A percentile compares a stretch with the other conserved stretches of the same genome.
These are phyloP conservation scores for Globisporangium solare DNA, from an alignment of 352 stramenopile genomes.

Conservation along the genomic window DNA sequence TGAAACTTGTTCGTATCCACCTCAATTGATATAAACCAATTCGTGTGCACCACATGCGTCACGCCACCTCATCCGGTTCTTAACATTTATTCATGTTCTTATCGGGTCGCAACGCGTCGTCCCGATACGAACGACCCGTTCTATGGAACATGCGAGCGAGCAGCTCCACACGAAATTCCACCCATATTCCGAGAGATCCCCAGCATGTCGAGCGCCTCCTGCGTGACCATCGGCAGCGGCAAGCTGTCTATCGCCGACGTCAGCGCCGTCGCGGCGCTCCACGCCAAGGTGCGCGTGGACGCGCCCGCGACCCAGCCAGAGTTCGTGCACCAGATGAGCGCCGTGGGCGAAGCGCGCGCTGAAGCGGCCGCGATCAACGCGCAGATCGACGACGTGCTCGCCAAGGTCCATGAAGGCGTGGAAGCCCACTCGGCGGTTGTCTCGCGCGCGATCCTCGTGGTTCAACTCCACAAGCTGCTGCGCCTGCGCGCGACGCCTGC, in stretches of 20 bases:
- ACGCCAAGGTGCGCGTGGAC: constrained; percentile 38
- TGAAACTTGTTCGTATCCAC: no score
- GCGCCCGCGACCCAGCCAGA: constrained; percentile 1
- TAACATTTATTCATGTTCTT: not conserved
- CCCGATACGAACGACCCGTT: no score
- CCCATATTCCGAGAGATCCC: not conserved
- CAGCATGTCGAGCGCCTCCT: constrained; percentile 28
- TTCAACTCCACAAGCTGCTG: constrained; percentile 22
- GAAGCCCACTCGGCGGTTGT: constrained; percentile 5
- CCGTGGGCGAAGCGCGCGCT: constrained; percentile 5
- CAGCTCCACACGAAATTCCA: not conserved
- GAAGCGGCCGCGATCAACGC: constrained; percentile 12
- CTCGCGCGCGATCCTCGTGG: constrained; percentile 25
- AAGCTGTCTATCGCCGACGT: constrained; percentile 61
- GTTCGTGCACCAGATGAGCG: constrained; percentile 5
- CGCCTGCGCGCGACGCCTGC: constrained; percentile 21
- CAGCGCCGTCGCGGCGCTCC: constrained; percentile 48
- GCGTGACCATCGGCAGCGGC: constrained; percentile 47
- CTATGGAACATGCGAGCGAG: not conserved
- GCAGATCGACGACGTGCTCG: constrained; percentile 11
- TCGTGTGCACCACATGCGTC: no score
- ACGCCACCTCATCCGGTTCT: not conserved
- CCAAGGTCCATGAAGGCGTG: constrained; percentile 8
- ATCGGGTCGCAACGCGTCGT: not conserved
- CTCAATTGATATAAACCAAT: no score